Evolutionary conservation across 352 stramenopile genomes (phyloP).

Genomic region (Plasmopara muralis): DNA sequence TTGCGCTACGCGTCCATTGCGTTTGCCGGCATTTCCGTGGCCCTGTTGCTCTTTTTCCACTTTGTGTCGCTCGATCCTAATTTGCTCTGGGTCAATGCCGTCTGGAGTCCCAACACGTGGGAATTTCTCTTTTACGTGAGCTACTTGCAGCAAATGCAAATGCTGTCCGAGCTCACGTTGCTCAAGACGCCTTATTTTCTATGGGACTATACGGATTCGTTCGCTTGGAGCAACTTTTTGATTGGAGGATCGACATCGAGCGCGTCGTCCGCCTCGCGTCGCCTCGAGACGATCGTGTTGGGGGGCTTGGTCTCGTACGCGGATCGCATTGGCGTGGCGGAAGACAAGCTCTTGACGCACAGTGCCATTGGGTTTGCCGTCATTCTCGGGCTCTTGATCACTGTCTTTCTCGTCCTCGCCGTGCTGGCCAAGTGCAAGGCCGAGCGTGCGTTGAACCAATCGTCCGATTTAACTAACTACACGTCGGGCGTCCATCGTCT

Average conservation of each 20-base stretch:
- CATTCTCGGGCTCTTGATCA: slow-evolving; percentile 36
- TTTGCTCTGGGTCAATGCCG: slow-evolving; percentile 32
- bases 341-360: slow-evolving; percentile 38
- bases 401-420: slow-evolving; percentile 43
- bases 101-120: slow-evolving; percentile 71
- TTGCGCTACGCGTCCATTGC: slow-evolving; percentile 45
- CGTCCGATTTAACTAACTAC: slow-evolving; percentile 29
- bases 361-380: slow-evolving; percentile 36
- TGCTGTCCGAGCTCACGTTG: slow-evolving; percentile 50
- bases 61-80: slow-evolving; percentile 47
- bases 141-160: slow-evolving; percentile 68
- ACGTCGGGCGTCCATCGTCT: slow-evolving; percentile 39
- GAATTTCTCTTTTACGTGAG: slow-evolving; percentile 60
- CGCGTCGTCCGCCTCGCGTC: slow-evolving; percentile 20
- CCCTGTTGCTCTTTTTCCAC: slow-evolving; percentile 53
- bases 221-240: slow-evolving; percentile 66
- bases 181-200: slow-evolving; percentile 62
- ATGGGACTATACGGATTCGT: slow-evolving; percentile 63
- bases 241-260: slow-evolving; percentile 14
- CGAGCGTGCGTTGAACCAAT: slow-evolving; percentile 35
- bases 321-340: slow-evolving; percentile 45
- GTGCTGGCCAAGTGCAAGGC: slow-evolving; percentile 48
- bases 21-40: slow-evolving; percentile 60
- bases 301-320: slow-evolving; percentile 50
- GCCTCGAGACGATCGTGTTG: slow-evolving; percentile 50